Conservation (phyloP, 208 protist genomes). For the Leishmania tropica region DNA sequence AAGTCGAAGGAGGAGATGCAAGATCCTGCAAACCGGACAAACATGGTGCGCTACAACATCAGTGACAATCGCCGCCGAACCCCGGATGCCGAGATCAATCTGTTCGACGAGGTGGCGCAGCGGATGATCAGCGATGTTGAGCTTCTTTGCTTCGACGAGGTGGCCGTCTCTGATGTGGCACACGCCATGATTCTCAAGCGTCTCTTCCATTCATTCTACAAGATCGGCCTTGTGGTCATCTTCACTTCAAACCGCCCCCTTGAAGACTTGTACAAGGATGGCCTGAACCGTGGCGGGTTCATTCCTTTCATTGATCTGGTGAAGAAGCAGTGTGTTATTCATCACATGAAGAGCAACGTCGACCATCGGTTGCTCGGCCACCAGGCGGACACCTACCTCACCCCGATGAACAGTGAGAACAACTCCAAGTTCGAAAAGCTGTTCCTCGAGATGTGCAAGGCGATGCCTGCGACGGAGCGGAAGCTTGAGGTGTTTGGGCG, state of each 20-base stretch:
- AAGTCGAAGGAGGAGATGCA: slow-evolving; percentile 63
- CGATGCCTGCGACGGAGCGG: slow-evolving; percentile 52
- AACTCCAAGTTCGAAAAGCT: slow-evolving; percentile 64
- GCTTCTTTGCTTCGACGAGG: slow-evolving; percentile 96
- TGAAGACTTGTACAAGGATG: slow-evolving; percentile 91
- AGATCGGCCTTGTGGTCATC: slow-evolving; percentile 91
- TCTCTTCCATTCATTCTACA: slow-evolving; percentile 92
- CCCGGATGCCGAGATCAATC: slow-evolving; percentile 67
- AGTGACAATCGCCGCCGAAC: slow-evolving; percentile 52
- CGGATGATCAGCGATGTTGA: slow-evolving; percentile 89
- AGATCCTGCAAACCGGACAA: slow-evolving; percentile 28
- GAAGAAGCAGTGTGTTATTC: slow-evolving; percentile 79
- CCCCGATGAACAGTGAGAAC: slow-evolving; percentile 67
- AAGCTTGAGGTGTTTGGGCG: slow-evolving; percentile 81
- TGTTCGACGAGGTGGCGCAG: slow-evolving; percentile 87
- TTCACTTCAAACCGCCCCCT: slow-evolving; percentile 94
- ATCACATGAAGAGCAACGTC: slow-evolving; percentile 86
- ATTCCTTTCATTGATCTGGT: slow-evolving; percentile 96
- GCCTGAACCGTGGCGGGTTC: slow-evolving; percentile 94
- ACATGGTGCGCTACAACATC: slow-evolving; percentile 62
- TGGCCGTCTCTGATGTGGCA: slow-evolving; percentile 93
- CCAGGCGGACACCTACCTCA: slow-evolving; percentile 70
- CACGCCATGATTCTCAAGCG: slow-evolving; percentile 96
- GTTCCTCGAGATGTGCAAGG: slow-evolving; percentile 87
- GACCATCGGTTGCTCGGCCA: slow-evolving; percentile 94